phyloP scores from a whole-genome alignment of 805 yeast species.

The Torulaspora delbrueckii region DNA sequence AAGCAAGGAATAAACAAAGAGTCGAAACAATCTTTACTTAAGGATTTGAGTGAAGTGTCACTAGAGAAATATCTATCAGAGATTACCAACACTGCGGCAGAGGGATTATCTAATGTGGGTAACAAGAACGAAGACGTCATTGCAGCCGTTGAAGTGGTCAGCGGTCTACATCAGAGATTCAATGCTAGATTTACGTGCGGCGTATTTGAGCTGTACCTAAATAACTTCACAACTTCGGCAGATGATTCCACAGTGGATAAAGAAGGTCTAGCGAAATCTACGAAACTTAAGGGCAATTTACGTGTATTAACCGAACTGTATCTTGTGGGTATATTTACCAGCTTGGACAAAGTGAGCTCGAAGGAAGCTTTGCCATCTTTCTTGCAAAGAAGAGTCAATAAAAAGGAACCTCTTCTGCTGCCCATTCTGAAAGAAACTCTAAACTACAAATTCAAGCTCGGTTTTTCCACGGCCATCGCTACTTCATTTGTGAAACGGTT shows the following conservation, averaged over 20 bases:
- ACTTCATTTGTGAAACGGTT: conserved; percentile 49
- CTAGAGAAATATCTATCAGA: conserved; percentile 74
- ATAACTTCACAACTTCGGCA: conserved; percentile 38
- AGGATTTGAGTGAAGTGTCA: conserved; percentile 58
- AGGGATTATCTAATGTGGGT: conserved; percentile 49
- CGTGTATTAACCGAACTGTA: conserved; percentile 55
- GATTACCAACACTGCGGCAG: conserved; percentile 55
- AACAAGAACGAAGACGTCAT: conserved; percentile 51
- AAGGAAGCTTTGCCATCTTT: conserved; percentile 43
- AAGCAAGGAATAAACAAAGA: conserved; percentile 54
- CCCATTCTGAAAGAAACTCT: conserved; percentile 44
- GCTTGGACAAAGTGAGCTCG: conserved; percentile 39
- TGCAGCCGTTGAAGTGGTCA: conserved; percentile 62
- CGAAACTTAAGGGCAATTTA: conserved; percentile 44
- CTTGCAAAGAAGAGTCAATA: conserved; percentile 34
- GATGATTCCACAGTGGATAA: conserved; percentile 32
- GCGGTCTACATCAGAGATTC: conserved; percentile 77
- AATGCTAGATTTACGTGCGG: conserved; percentile 46
- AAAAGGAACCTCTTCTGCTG: conserved; percentile 39
- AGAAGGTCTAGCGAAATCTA: conserved; percentile 41
- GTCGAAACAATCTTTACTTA: conserved; percentile 42
- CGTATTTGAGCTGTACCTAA: conserved; percentile 41
- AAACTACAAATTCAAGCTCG: conserved; percentile 37
- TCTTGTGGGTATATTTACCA: conserved; percentile 51
- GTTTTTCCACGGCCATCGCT: conserved; percentile 38